A percentile compares a stretch with the other conserved stretches of the same genome.
Conservation (phyloP, 2,329 filamentous ascomycete species). For the Niveomyces coronatus region DNA sequence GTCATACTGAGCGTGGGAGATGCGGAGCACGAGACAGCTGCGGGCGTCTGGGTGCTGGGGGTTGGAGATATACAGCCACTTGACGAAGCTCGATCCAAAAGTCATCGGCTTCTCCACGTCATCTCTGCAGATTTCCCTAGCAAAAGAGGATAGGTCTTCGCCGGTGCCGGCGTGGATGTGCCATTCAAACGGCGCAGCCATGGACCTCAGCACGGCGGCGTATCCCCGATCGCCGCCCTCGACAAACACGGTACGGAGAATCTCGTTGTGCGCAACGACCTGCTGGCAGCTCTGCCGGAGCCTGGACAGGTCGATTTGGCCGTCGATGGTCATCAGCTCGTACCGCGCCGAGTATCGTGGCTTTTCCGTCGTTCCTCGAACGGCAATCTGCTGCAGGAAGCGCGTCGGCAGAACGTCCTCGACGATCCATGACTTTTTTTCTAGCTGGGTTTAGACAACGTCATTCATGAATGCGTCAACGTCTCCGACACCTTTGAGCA, state of each 20-base stretch:
- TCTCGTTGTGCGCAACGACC: slow-evolving; percentile 50
- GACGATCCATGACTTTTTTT: slow-evolving; percentile 39
- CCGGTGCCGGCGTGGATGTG: slow-evolving; percentile 38
- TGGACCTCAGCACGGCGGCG: slow-evolving; percentile 46
- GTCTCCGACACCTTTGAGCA: slow-evolving; percentile 30
- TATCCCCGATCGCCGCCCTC: slow-evolving; percentile 36
- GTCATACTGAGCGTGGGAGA: slow-evolving; percentile 62
- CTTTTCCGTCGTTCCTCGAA: slow-evolving; percentile 44
- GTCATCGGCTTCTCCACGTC: slow-evolving; percentile 47
- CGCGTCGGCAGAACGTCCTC: slow-evolving; percentile 47
- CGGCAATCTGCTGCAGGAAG: slow-evolving; percentile 48
- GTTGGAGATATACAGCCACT: slow-evolving; percentile 43
- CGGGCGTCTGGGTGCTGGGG: slow-evolving; percentile 15
- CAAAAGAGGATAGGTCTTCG: slow-evolving; percentile 31
- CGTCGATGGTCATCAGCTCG: slow-evolving; percentile 52
- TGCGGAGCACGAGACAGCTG: slow-evolving; percentile 44
- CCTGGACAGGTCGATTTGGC: slow-evolving; percentile 34
- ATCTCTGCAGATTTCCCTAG: slow-evolving; percentile 40
- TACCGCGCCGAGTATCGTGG: slow-evolving; percentile 55
- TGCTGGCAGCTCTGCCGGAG: slow-evolving; percentile 41
- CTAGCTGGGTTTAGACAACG: slow-evolving; percentile 40
- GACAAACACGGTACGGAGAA: slow-evolving; percentile 56
- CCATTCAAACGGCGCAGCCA: slow-evolving; percentile 42
- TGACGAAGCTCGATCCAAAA: slow-evolving; percentile 49
- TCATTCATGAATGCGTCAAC: slow-evolving; percentile 33